A percentile compares a stretch with the other conserved stretches of the same genome.
phyloP scores from a whole-genome alignment of 1,284 basidiomycete species.

The Moesziomyces aphidis region DNA sequence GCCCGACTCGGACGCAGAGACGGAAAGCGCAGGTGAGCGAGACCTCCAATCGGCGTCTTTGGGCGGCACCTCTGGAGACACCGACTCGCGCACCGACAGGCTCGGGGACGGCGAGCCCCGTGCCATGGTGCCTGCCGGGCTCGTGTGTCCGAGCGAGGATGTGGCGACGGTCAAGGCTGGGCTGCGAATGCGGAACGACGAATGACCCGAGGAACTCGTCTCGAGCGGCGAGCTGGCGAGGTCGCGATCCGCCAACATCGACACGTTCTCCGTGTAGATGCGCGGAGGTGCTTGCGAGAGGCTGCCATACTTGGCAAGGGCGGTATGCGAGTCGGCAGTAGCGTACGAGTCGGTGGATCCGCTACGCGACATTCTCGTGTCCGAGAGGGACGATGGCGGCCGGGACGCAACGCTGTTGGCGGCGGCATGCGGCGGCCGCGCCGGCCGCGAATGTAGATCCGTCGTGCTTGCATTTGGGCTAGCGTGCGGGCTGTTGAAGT shows the following conservation, averaged over 20 bases:
- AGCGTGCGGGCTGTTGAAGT: constrained; percentile 18
- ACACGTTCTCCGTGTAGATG: constrained; percentile 19
- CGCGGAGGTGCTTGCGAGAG: constrained; percentile 18
- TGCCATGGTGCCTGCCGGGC: neutral
- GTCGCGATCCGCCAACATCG: constrained; percentile 13
- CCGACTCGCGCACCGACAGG: constrained; percentile 12
- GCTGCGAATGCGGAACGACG: constrained; percentile 31
- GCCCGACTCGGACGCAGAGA: constrained; percentile 19
- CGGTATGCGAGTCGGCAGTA: constrained; percentile 15
- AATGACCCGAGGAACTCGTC: constrained; percentile 46
- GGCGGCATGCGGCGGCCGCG: constrained; percentile 7
- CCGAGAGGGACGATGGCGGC: constrained; percentile 15
- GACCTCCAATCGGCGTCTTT: constrained; percentile 32
- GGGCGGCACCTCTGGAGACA: constrained; percentile 25
- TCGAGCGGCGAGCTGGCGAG: constrained; percentile 37
- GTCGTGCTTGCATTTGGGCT: constrained; percentile 26
- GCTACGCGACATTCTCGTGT: constrained; percentile 19
- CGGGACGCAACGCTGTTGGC: constrained; percentile 5
- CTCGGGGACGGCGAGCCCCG: constrained; percentile 20
- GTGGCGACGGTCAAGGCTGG: constrained; percentile 31
- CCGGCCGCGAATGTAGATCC: constrained; percentile 13
- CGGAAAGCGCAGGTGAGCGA: constrained; percentile 27
- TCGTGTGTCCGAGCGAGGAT: constrained; percentile 24
- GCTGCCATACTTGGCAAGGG: constrained; percentile 11
- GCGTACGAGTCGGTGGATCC: constrained; percentile 29